Conservation (phyloP, 768 basidiomycete species). For the Gautieria morchelliformis region DNA sequence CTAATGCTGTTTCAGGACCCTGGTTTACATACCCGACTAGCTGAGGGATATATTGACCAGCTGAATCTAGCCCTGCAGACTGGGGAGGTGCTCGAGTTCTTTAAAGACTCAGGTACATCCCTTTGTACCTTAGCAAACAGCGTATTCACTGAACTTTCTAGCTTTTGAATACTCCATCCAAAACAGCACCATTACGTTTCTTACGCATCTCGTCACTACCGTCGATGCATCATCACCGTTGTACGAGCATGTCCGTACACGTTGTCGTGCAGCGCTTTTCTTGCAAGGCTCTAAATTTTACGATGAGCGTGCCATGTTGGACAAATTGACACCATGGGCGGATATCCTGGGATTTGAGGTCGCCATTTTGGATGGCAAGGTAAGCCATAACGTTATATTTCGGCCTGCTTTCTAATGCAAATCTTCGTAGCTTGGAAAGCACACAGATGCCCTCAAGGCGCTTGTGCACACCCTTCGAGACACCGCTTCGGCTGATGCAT, state of each 20-base stretch:
- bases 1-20: slow-evolving; percentile 32
- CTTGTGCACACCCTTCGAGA: slow-evolving; percentile 69
- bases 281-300: slow-evolving; percentile 70
- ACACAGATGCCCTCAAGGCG: slow-evolving; percentile 51
- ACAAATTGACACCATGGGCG: slow-evolving; percentile 35
- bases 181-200: background rate
- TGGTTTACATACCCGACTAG: slow-evolving; percentile 60
- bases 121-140: background rate
- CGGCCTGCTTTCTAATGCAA: slow-evolving; percentile 5
- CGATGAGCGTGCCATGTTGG: slow-evolving; percentile 39
- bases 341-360: slow-evolving; percentile 59
- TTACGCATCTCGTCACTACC: background rate
- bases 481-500: slow-evolving; percentile 69
- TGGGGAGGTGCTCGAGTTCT: slow-evolving; percentile 2
- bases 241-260: slow-evolving; percentile 45
- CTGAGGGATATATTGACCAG: slow-evolving; percentile 42
- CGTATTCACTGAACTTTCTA: background rate
- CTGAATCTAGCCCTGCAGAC: slow-evolving; percentile 40
- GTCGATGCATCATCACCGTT: background rate
- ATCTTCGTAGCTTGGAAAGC: slow-evolving; percentile 37
- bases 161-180: background rate
- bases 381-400: slow-evolving; percentile 18
- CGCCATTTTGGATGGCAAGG: slow-evolving; percentile 75
- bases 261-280: slow-evolving; percentile 71
- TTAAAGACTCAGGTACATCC: slow-evolving; percentile 2